These are phyloP conservation scores for Tuber indicum DNA, from an alignment of 495 filamentous ascomycete genomes.

Conservation along the genomic window DNA sequence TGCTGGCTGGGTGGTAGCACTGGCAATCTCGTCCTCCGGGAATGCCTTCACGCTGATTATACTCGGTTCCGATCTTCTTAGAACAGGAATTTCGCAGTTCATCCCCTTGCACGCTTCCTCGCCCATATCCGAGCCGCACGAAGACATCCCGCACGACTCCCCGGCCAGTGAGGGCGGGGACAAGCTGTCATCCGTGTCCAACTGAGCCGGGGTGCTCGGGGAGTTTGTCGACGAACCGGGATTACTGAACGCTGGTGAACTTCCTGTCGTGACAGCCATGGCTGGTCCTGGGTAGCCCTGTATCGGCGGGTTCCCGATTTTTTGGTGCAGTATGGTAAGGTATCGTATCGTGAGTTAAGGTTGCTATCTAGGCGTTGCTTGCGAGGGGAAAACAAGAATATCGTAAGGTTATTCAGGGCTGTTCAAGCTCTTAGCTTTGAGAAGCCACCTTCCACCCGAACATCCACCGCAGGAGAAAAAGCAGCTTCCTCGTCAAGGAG, in stretches of 20 bases:
- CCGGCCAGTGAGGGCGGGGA: neutral
- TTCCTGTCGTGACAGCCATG: neutral
- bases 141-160: neutral
- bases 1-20: conserved; percentile 4
- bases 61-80: neutral
- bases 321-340: neutral
- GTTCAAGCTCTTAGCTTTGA: neutral
- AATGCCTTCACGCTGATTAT: neutral
- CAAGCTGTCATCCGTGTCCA: neutral
- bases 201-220: neutral
- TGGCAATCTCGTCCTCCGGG: neutral
- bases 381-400: neutral
- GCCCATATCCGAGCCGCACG: neutral
- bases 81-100: neutral
- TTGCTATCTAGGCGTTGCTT: neutral
- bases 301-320: neutral
- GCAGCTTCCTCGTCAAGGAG: neutral
- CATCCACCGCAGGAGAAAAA: neutral
- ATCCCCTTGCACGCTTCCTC: neutral
- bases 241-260: neutral
- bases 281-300: neutral
- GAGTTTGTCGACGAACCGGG: neutral
- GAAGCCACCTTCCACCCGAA: neutral
- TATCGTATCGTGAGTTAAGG: neutral
- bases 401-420: neutral